Base-by-base conservation (phyloP, 352 stramenopile genomes). In the Sclerospora graminicola region DNA sequence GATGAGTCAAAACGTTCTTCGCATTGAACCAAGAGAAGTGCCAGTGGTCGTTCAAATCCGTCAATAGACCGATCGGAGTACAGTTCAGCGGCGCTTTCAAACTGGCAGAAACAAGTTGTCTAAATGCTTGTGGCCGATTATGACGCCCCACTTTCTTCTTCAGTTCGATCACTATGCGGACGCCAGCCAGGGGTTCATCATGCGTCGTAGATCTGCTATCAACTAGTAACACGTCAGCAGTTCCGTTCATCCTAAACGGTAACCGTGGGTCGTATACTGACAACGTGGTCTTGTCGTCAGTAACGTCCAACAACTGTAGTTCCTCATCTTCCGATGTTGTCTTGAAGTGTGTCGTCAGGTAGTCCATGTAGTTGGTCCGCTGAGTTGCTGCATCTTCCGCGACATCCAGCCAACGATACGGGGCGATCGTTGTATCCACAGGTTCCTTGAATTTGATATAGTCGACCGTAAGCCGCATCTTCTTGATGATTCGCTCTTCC, bases 21-120 rank as follows among this genome's bases (percentile, higher is more conserved):
- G 54, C 56, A 32, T 19, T 63, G 36, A 63, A 51, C 41, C 49
- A 63, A 14, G 37, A 48, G 30, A 63, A 63, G 6, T 56, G 49
- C 49, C 55, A 64, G 15, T 30, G 15, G 32, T 50, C 44, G 50
- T 56, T 64, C 33, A 64, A 28, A 52, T 64, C 44, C 34, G 56
- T 58, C 45, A 66, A 47, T 30, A 66, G 53, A 28, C 56, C 54
- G 40, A 57, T 0, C 21, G 45, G 51, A 39, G 42, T 48, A 19
- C 56, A 66, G 29, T 51, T 6, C 3, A 7, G 3, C 3, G 21
- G 21, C 6, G 21, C 21, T 6, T 66, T 62, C 9, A 66, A 6
- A 19, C 56, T 61, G 21, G 33, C 45, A 26, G 45, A 49, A 11
- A 29, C 56, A 61, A 66, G 56, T 47, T 61, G 51, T 32, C 42